phyloP scores from a whole-genome alignment of 2,329 filamentous ascomycete species.

The Alternaria conjuncta region DNA sequence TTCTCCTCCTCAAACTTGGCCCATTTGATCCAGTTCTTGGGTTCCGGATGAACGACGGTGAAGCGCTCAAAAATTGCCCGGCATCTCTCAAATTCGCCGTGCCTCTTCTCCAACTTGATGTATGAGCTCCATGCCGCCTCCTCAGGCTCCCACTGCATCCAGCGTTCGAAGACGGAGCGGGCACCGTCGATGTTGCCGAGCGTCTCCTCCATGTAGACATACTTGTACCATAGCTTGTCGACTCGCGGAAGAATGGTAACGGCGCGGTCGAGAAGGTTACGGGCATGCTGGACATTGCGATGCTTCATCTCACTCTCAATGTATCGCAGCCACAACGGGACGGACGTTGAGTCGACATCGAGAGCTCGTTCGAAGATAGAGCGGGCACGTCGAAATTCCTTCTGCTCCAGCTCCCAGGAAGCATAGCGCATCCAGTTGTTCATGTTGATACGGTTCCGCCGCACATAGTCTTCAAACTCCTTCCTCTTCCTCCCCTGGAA shows the following conservation, averaged over 20 bases:
- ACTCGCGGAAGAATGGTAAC: constrained; percentile 88
- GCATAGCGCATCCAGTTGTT: constrained; percentile 99
- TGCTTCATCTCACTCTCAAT: constrained; percentile 94
- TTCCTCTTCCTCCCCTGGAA: constrained; percentile 95
- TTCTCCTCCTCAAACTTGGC: constrained; percentile 95
- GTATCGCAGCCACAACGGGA: constrained; percentile 89
- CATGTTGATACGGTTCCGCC: constrained; percentile 91
- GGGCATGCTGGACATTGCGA: constrained; percentile 82
- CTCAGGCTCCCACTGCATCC: constrained; percentile 98
- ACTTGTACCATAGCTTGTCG: constrained; percentile 99
- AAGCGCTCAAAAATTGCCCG: constrained; percentile 88
- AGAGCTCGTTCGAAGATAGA: constrained; percentile 94
- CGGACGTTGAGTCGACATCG: constrained; percentile 86
- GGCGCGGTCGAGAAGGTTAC: constrained; percentile 93
- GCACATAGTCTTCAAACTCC: constrained; percentile 97
- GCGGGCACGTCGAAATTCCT: constrained; percentile 89
- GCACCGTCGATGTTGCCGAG: constrained; percentile 92
- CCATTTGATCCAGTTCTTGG: constrained; percentile 78
- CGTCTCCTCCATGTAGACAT: constrained; percentile 98
- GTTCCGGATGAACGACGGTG: constrained; percentile 68
- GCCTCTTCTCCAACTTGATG: constrained; percentile 96
- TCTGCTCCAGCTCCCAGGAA: constrained; percentile 96
- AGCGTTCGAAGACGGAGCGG: constrained; percentile 92
- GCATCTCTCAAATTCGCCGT: constrained; percentile 89
- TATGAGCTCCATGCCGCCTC: constrained; percentile 95